Conservation (phyloP, 306 rosid genomes). For the Cicer bijugum region DNA sequence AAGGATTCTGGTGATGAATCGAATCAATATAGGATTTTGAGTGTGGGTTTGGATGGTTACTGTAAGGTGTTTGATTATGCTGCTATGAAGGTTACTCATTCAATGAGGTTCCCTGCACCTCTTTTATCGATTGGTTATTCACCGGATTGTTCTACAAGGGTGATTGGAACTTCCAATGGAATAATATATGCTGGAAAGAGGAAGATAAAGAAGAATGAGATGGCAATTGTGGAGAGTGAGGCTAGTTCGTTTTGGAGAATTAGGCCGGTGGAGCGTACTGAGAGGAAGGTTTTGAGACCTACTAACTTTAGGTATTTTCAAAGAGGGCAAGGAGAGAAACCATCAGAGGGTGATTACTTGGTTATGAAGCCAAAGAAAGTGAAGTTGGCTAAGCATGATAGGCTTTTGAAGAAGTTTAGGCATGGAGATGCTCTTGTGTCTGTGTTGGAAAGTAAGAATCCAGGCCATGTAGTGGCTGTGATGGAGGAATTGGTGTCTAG, state of each 20-base stretch:
- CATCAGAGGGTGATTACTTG: slow-evolving; percentile 68
- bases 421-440: slow-evolving; percentile 81
- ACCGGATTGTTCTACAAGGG: slow-evolving; percentile 62
- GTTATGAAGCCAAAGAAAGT: slow-evolving; percentile 60
- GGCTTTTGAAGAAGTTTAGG: slow-evolving; percentile 80
- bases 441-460: slow-evolving; percentile 65
- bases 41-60: slow-evolving; percentile 93
- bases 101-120: slow-evolving; percentile 92
- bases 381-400: slow-evolving; percentile 73
- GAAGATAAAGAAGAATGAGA: slow-evolving; percentile 55
- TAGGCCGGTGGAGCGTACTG: slow-evolving; percentile 44
- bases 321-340: slow-evolving; percentile 87
- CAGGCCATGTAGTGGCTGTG: slow-evolving; percentile 76
- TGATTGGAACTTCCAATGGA: slow-evolving; percentile 86
- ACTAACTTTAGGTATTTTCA: slow-evolving; percentile 69
- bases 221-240: slow-evolving; percentile 41
- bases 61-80: slow-evolving; percentile 89
- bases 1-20: slow-evolving; percentile 58
- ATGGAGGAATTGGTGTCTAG: slow-evolving; percentile 91
- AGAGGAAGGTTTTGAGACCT: slow-evolving; percentile 58
- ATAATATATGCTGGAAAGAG: slow-evolving; percentile 71
- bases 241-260: slow-evolving; percentile 49
- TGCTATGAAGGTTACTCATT: slow-evolving; percentile 72
- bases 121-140: slow-evolving; percentile 74
- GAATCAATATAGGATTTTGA: slow-evolving; percentile 67